These are phyloP conservation scores for Collybia sordida DNA, from an alignment of 768 basidiomycete species.

Conservation along the genomic window DNA sequence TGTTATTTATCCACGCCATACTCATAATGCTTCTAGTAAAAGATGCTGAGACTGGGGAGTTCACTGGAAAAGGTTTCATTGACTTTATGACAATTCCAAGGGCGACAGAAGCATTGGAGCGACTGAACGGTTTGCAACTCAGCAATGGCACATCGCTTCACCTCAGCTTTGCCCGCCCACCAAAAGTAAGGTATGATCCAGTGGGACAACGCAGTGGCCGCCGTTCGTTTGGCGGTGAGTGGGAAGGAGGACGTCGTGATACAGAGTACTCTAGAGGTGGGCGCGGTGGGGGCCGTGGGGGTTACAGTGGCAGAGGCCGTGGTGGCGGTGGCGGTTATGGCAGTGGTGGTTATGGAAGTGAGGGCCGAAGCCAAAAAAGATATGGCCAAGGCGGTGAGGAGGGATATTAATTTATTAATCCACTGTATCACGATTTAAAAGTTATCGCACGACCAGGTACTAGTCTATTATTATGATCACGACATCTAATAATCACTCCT, in stretches of 20 bases:
- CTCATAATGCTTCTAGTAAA: slow-evolving; percentile 25
- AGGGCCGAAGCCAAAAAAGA: background rate
- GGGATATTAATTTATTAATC: background rate
- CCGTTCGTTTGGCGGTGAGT: background rate
- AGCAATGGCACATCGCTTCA: slow-evolving; percentile 33
- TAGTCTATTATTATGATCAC: background rate
- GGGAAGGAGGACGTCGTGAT: slow-evolving; percentile 6
- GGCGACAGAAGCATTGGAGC: slow-evolving; percentile 48
- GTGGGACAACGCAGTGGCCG: background rate
- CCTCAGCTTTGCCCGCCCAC: slow-evolving; percentile 38
- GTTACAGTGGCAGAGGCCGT: background rate
- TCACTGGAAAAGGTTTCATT: slow-evolving; percentile 45
- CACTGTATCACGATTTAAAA: background rate
- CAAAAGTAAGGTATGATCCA: slow-evolving; percentile 4
- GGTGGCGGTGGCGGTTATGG: slow-evolving; percentile 4
- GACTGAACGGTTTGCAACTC: slow-evolving; percentile 35
- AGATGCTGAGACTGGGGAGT: slow-evolving; percentile 26
- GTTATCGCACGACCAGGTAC: background rate
- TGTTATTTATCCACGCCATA: background rate
- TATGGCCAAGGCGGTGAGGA: background rate
- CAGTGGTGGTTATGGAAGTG: slow-evolving; percentile 1
- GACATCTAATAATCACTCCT: background rate
- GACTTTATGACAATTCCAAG: slow-evolving; percentile 46
- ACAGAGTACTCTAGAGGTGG: background rate
- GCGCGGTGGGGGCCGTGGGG: background rate